Evolutionary conservation across 2,329 filamentous ascomycete species (phyloP), one percentile per base, ranked within the genome.

Genomic region (Penicillium crustosum): DNA sequence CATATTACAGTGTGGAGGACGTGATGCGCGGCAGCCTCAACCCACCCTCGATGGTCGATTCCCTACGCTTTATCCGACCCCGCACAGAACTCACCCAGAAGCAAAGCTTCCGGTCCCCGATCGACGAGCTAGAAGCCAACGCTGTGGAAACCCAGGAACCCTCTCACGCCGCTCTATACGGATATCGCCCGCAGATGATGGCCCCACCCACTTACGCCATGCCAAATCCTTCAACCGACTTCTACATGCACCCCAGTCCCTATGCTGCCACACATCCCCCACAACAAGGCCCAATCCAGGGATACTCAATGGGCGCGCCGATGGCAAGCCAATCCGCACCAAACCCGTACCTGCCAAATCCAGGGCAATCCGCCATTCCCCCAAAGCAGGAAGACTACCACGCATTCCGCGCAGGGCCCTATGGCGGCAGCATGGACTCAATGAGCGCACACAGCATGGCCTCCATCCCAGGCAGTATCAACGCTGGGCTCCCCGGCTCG

Each of bases 1-100:
- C 89, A 17, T 97, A 97, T 72, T 96, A 96, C 78, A 90, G 80
- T 43, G 82, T 93, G 12, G 86, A 90, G 6, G 91, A 96, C 70
- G 89, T 92, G n/a, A 81, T 86, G 65, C 78, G 80, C 45, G 80
- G 82, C n/a, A 75, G 71, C 17, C 79, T 93, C 12, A 77, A 72
- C 29, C 82, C 83, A 0, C 90, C 89, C 0, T 76, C 80, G 1
- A 79, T 83, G 53, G 81, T 85, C 57, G 77, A 81, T 0, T 73
- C 71, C 21, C 75, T 87, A 42, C 73, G 74, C 27, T 71, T 78
- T 49, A 75, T 88, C 31, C 73, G 78, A 7, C 86, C 86, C 13
- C 83, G 87, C 5, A 58, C 70, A 0, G 83, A 87, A 52, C 77
- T 90, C 29, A 77, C 86, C 42, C 80, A 80, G 17, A 82, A 83